Percentiles rank a stretch among this genome's conserved stretches.
Conservation (phyloP, 352 stramenopile species). For the Phytophthora idaei region DNA sequence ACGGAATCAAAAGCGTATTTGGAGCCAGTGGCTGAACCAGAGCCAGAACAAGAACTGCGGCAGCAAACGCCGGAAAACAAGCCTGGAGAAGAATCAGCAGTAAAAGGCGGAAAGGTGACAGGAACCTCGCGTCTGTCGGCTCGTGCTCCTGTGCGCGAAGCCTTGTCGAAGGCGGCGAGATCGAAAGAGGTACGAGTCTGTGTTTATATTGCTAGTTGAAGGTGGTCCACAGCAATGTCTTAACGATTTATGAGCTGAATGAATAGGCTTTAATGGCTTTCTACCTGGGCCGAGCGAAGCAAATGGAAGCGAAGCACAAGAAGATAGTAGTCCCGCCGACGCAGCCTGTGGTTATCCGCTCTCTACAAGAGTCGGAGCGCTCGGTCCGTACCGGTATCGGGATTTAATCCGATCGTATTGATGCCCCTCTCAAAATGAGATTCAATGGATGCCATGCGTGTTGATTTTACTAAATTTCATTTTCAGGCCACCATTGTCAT, state of each 20-base stretch:
- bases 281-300: slow-evolving; percentile 56
- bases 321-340: slow-evolving; percentile 27
- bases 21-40: neutral
- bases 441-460: no score
- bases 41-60: neutral
- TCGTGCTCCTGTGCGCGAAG: neutral
- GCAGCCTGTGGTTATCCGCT: slow-evolving; percentile 29
- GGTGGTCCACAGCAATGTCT: no score
- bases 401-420: neutral
- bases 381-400: slow-evolving; percentile 17
- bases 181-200: slow-evolving; percentile 39
- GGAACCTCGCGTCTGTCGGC: neutral
- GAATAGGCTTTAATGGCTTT: slow-evolving; percentile 54
- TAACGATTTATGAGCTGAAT: neutral
- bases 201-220: neutral
- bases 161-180: slow-evolving; percentile 26
- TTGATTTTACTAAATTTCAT: no score
- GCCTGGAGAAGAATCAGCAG: neutral
- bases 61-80: neutral
- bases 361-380: slow-evolving; percentile 18
- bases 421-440: no score
- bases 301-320: slow-evolving; percentile 58
- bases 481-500: no score
- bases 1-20: neutral
- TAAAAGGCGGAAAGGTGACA: neutral